Percentiles rank a stretch among this genome's conserved stretches.
Conservation (phyloP, 83 land plant genomes). For the Thuja plicata region DNA sequence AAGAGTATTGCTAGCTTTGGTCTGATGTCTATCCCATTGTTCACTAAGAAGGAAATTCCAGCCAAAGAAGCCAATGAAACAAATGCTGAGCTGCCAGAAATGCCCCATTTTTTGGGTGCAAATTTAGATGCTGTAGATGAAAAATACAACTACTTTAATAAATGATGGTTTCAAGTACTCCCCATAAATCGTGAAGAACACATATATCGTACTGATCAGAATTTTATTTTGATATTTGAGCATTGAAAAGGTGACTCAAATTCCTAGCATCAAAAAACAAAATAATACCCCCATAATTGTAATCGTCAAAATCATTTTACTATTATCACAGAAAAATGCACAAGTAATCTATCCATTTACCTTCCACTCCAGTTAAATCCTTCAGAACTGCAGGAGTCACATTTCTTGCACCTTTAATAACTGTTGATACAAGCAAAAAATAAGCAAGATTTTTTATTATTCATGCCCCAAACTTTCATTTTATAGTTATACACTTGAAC, state of each 20-base stretch:
- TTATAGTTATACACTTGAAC: neutral
- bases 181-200: neutral
- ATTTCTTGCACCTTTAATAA: slow-evolving; percentile 68
- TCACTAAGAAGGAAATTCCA: slow-evolving; percentile 51
- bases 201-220: neutral
- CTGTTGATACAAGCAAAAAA: slow-evolving; percentile 39
- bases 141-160: neutral
- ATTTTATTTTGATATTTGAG: neutral
- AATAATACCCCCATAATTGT: neutral
- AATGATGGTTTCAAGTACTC: neutral
- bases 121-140: slow-evolving; percentile 64
- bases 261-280: neutral
- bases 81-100: slow-evolving; percentile 57
- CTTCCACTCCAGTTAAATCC: slow-evolving; percentile 79
- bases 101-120: slow-evolving; percentile 94
- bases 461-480: neutral
- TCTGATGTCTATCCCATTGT: slow-evolving; percentile 76
- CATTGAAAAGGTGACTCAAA: neutral
- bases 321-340: slow-evolving; percentile 1
- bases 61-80: slow-evolving; percentile 53
- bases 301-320: neutral
- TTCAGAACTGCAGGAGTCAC: slow-evolving; percentile 80
- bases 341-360: slow-evolving; percentile 28
- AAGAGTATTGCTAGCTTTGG: slow-evolving; percentile 60
- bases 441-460: neutral